These are phyloP conservation scores for Firmiana major DNA, from an alignment of 345 rosid species.

Conservation along the genomic window DNA sequence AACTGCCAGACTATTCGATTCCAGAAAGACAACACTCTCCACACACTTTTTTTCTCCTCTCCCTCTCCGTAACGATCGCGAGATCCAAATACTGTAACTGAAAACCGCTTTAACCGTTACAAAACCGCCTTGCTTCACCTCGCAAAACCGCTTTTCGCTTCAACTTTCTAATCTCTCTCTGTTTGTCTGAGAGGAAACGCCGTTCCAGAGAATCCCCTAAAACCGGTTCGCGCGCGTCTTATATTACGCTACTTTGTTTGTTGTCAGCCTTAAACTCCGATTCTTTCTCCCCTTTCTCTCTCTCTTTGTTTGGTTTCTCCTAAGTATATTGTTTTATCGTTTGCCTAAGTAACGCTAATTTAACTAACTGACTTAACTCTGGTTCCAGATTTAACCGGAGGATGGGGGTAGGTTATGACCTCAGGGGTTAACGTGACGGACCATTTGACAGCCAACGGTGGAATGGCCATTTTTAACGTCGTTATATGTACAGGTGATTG, in stretches of 20 bases:
- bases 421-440: slow-evolving; percentile 17
- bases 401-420: background rate
- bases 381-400: slow-evolving; percentile 31
- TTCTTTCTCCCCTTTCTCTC: background rate
- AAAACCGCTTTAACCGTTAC: slow-evolving; percentile 35
- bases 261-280: slow-evolving; percentile 19
- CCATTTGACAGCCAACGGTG: slow-evolving; percentile 20
- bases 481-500: background rate
- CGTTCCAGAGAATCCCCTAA: slow-evolving; percentile 32
- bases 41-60: slow-evolving; percentile 7
- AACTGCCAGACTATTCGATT: slow-evolving; percentile 20
- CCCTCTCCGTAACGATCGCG: slow-evolving; percentile 26
- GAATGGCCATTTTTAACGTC: slow-evolving; percentile 15
- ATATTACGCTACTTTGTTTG: slow-evolving; percentile 33
- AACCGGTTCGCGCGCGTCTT: slow-evolving; percentile 36
- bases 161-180: background rate
- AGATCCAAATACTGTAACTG: slow-evolving; percentile 42
- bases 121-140: slow-evolving; percentile 21
- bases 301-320: slow-evolving; percentile 20
- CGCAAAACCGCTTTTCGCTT: slow-evolving; percentile 17
- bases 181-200: slow-evolving; percentile 23
- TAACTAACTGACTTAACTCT: slow-evolving; percentile 22
- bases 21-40: slow-evolving; percentile 15
- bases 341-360: slow-evolving; percentile 24
- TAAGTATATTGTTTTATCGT: slow-evolving; percentile 11